Percentiles rank a stretch among this genome's conserved stretches.
phyloP scores from a whole-genome alignment of 2,329 filamentous ascomycete genomes.

The Dichotomopilus funicola region DNA sequence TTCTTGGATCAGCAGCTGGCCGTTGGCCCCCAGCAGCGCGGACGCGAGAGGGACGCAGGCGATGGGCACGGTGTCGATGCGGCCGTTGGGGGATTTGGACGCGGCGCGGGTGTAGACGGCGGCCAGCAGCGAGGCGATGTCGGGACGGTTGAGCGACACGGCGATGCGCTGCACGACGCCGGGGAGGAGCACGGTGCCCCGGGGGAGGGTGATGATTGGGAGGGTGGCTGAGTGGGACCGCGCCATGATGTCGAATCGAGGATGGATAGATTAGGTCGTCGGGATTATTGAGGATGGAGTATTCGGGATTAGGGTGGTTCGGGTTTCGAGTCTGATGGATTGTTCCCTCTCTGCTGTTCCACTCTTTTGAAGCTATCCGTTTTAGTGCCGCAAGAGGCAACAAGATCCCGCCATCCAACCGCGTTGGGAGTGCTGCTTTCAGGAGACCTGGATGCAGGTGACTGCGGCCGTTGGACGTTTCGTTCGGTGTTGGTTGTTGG shows the following conservation, averaged over 20 bases:
- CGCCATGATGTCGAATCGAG: constrained; percentile 21
- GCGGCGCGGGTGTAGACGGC: constrained; percentile 73
- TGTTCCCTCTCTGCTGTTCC: no score
- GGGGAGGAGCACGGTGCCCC: constrained; percentile 75
- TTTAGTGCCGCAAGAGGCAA: no score
- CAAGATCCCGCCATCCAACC: no score
- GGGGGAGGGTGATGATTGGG: constrained; percentile 75
- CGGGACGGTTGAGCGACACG: constrained; percentile 70
- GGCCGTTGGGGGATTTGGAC: constrained; percentile 57
- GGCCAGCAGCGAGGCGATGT: constrained; percentile 82
- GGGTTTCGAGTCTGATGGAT: no score
- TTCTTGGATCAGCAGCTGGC: constrained; percentile 67
- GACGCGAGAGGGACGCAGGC: constrained; percentile 83
- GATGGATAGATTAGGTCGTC: neutral
- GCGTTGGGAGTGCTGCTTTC: no score
- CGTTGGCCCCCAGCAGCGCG: constrained; percentile 64
- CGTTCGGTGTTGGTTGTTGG: no score
- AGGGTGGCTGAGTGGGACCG: constrained; percentile 43
- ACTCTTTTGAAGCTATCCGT: no score
- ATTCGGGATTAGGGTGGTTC: no score
- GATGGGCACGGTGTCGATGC: constrained; percentile 64
- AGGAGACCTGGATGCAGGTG: no score
- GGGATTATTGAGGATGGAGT: no score
- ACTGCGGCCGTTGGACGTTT: no score
- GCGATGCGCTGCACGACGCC: constrained; percentile 80